Conservation (phyloP, 768 basidiomycete species). For the Boletellus ananas region DNA sequence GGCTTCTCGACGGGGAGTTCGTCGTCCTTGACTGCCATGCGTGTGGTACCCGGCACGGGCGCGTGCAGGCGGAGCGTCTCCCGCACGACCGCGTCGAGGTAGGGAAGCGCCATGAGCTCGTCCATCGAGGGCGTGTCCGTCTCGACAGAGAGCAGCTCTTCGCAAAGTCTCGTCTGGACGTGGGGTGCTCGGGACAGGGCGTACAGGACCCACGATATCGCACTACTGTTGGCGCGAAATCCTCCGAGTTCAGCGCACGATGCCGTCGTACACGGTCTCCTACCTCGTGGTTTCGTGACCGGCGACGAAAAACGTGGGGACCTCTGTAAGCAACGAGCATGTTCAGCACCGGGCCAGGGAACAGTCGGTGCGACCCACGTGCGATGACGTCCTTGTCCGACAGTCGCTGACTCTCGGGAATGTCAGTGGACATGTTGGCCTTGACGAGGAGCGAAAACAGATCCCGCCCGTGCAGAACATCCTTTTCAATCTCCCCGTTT, state of each 20-base stretch:
- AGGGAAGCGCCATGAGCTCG: slow-evolving; percentile 58
- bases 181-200: neutral
- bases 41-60: slow-evolving; percentile 42
- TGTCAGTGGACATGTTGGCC: slow-evolving; percentile 35
- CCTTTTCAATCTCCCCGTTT: slow-evolving; percentile 32
- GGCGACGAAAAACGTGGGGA: neutral
- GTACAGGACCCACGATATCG: neutral
- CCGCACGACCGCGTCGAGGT: slow-evolving; percentile 62
- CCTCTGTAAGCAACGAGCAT: neutral
- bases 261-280: neutral
- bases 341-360: neutral
- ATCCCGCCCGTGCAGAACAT: slow-evolving; percentile 41
- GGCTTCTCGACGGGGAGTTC: slow-evolving; percentile 35
- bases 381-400: slow-evolving; percentile 59
- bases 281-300: neutral
- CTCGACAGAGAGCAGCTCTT: slow-evolving; percentile 37
- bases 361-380: slow-evolving; percentile 33
- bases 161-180: neutral
- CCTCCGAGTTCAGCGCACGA: no score
- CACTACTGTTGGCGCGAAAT: neutral
- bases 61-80: slow-evolving; percentile 53
- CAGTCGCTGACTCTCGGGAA: slow-evolving; percentile 51
- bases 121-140: slow-evolving; percentile 68
- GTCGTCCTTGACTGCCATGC: slow-evolving; percentile 51
- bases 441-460: slow-evolving; percentile 49